These are phyloP conservation scores for Phlebiopsis flavidoalba DNA, from an alignment of 768 basidiomycete genomes.

Conservation along the genomic window DNA sequence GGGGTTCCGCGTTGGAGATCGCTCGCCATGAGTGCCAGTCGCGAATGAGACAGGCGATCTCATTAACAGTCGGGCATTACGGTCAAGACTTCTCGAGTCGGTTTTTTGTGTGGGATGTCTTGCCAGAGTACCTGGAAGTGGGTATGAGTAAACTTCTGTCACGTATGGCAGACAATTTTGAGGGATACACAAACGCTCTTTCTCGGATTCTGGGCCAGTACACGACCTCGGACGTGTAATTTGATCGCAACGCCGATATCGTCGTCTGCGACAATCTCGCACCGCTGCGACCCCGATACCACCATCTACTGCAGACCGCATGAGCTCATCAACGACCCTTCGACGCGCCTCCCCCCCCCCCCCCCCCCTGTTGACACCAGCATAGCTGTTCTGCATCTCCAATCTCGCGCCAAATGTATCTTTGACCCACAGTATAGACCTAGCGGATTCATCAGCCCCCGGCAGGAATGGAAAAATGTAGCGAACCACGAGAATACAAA, in stretches of 20 bases:
- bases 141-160: background rate
- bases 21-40: conserved; percentile 68
- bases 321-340: conserved; percentile 73
- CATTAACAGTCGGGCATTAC: conserved; percentile 76
- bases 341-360: too few species aligned
- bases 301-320: conserved; percentile 79
- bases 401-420: conserved; percentile 73
- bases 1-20: conserved; percentile 59
- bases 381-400: conserved; percentile 59
- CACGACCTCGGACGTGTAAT: conserved; percentile 72
- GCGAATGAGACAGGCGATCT: conserved; percentile 75
- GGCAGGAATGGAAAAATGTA: background rate
- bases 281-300: conserved; percentile 70
- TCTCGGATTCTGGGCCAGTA: conserved; percentile 74
- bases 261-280: conserved; percentile 74
- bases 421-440: conserved; percentile 64
- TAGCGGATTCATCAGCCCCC: conserved; percentile 25
- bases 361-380: conserved; percentile 72
- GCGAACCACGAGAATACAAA: conserved; percentile 26
- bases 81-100: conserved; percentile 55
- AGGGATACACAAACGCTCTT: conserved; percentile 48
- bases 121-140: conserved; percentile 57
- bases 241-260: conserved; percentile 68
- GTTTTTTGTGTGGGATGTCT: conserved; percentile 63
- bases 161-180: background rate